A percentile compares a stretch with the other conserved stretches of the same genome.
These are phyloP conservation scores for Dianthus caryophyllus DNA, from an alignment of 148 eudicot genomes.

Conservation along the genomic window DNA sequence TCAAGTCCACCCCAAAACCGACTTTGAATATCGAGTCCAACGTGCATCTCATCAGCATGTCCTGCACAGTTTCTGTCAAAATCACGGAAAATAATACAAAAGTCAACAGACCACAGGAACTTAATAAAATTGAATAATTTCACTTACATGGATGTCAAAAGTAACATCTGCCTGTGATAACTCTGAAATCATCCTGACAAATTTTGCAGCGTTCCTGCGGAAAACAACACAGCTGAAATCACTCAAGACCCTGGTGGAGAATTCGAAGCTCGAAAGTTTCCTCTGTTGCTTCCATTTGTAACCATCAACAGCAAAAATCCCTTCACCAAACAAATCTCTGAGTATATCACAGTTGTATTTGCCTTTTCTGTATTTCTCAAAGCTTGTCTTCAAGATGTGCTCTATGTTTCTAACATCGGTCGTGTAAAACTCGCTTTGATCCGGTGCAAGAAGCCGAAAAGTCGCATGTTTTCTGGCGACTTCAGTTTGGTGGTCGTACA, in stretches of 20 bases:
- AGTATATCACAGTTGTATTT: conserved; percentile 29
- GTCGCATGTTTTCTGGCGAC: conserved; percentile 44
- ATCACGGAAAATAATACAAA: neutral
- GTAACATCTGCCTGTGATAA: conserved; percentile 18
- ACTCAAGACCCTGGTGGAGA: conserved; percentile 62
- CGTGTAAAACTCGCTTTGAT: conserved; percentile 54
- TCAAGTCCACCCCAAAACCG: conserved; percentile 75
- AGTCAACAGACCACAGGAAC: neutral
- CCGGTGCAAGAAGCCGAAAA: conserved; percentile 54
- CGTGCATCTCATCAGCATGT: conserved; percentile 56
- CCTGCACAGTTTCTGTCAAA: conserved; percentile 34
- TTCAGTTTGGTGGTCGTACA: conserved; percentile 51
- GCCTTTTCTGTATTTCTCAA: conserved; percentile 57
- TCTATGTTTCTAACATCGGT: conserved; percentile 57
- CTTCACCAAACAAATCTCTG: conserved; percentile 64
- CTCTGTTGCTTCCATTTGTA: conserved; percentile 62
- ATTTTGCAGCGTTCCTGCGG: conserved; percentile 43
- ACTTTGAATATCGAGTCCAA: conserved; percentile 76
- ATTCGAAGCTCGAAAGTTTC: conserved; percentile 71
- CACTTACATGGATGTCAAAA: conserved; percentile 64
- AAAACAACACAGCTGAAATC: conserved; percentile 70
- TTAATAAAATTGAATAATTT: neutral
- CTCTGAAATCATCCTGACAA: conserved; percentile 34
- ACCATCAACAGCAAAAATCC: conserved; percentile 70
- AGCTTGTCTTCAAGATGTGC: conserved; percentile 60